Evolutionary conservation across 169 alveolate genomes (phyloP).

Genomic region (Ichthyophthirius multifiliis): DNA sequence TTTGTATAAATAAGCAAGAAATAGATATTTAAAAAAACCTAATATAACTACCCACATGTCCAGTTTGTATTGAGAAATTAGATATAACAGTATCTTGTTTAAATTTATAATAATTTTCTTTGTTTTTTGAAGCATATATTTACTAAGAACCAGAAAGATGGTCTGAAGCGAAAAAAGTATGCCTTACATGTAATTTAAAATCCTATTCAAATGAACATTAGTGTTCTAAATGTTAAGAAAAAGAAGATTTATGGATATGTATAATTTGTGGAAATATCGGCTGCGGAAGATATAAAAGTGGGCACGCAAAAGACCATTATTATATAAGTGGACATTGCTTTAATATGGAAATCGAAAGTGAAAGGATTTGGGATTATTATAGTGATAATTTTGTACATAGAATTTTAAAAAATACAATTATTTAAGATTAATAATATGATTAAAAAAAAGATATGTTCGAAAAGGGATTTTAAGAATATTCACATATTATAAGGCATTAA

Average conservation of each 20-base stretch:
- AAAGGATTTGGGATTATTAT: slow-evolving; percentile 78
- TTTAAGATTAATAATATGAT: background rate
- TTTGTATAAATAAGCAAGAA: background rate
- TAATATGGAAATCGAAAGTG: slow-evolving; percentile 63
- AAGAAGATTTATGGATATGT: slow-evolving; percentile 71
- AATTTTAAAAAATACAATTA: slow-evolving; percentile 29
- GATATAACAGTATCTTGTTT: slow-evolving; percentile 52
- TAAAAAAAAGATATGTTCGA: slow-evolving; percentile 47
- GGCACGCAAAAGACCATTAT: slow-evolving; percentile 70
- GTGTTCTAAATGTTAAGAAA: background rate
- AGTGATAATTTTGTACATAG: slow-evolving; percentile 81
- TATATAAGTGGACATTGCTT: slow-evolving; percentile 59
- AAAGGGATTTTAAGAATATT: slow-evolving; percentile 47
- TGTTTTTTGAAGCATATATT: background rate
- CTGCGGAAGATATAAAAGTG: slow-evolving; percentile 71
- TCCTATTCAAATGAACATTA: background rate
- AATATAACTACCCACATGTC: slow-evolving; percentile 60
- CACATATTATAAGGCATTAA: slow-evolving; percentile 41
- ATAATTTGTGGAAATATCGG: slow-evolving; percentile 78
- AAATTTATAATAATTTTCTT: background rate
- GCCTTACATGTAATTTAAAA: background rate
- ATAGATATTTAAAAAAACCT: background rate
- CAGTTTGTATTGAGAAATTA: slow-evolving; percentile 59
- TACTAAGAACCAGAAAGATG: background rate
- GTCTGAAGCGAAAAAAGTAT: background rate